A percentile compares a stretch with the other conserved stretches of the same genome.
phyloP scores from a whole-genome alignment of 257 asterid genomes.

The Echites panduratus region DNA sequence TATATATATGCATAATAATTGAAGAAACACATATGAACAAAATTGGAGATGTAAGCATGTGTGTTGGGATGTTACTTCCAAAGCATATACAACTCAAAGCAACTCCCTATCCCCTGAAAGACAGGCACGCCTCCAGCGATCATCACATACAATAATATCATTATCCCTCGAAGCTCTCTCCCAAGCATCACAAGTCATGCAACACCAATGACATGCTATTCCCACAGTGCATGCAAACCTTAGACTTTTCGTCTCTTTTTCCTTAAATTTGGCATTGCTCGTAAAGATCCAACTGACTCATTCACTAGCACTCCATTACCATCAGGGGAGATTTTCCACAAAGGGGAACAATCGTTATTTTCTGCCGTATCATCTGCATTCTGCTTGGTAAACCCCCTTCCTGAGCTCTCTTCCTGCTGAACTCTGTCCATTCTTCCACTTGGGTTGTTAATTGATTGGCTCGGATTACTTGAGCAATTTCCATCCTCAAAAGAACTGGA shows the following conservation, averaged over 20 bases:
- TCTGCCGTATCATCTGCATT: constrained; percentile 10
- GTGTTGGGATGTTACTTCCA: too few relatives aligned
- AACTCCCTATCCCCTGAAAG: too few relatives aligned
- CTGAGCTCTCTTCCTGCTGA: constrained; percentile 3
- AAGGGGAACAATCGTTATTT: background rate
- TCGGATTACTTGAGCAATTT: constrained; percentile 10
- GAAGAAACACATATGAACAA: too few relatives aligned
- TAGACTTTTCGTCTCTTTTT: constrained; percentile 38
- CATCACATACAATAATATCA: too few relatives aligned
- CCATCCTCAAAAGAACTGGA: constrained; percentile 22
- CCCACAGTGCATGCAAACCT: background rate
- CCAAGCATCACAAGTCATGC: too few relatives aligned
- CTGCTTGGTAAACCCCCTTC: constrained; percentile 14
- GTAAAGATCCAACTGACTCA: constrained; percentile 30
- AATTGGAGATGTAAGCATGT: too few relatives aligned
- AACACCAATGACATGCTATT: too few relatives aligned
- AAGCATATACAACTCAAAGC: too few relatives aligned
- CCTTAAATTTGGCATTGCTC: constrained; percentile 82
- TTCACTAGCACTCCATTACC: constrained; percentile 15
- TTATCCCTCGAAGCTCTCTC: too few relatives aligned
- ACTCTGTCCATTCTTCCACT: background rate
- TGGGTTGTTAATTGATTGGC: constrained; percentile 11
- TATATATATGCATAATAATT: too few relatives aligned
- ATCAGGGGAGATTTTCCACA: constrained; percentile 14
- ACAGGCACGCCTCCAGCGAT: too few relatives aligned